These are phyloP conservation scores for Neoscytalidium dimidiatum DNA, from an alignment of 2,329 filamentous ascomycete genomes.

Conservation along the genomic window DNA sequence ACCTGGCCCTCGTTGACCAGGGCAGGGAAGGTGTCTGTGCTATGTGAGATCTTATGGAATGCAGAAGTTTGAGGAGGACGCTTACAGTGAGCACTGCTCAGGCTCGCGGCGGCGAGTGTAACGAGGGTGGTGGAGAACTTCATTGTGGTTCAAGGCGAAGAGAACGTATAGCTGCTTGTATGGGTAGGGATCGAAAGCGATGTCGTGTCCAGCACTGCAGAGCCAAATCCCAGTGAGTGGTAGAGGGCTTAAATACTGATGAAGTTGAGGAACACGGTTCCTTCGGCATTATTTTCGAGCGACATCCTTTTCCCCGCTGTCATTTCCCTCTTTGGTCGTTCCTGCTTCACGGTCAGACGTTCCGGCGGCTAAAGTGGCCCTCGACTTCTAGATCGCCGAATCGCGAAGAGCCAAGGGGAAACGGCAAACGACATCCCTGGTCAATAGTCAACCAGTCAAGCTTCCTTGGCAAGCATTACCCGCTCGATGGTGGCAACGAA, in stretches of 20 bases:
- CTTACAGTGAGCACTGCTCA: slow-evolving; percentile 19
- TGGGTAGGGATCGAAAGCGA: slow-evolving; percentile 1
- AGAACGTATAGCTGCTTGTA: not conserved
- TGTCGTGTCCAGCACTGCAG: slow-evolving; percentile 10
- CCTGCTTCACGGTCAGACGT: slow-evolving; percentile 4
- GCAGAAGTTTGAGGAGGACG: not conserved
- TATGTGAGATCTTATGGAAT: not conserved
- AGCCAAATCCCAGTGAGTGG: not conserved
- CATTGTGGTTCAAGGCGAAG: not conserved
- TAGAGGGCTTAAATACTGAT: not conserved
- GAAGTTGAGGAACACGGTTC: not conserved
- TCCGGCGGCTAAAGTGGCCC: slow-evolving; percentile 14
- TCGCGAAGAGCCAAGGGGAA: not conserved
- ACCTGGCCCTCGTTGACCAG: slow-evolving; percentile 27
- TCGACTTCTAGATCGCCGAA: not conserved
- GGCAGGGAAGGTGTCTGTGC: slow-evolving; percentile 30
- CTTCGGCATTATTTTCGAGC: not conserved
- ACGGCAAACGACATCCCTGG: not conserved
- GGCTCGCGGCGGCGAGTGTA: slow-evolving; percentile 4
- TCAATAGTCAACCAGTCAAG: not conserved
- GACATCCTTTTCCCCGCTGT: not conserved
- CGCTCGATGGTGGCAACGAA: not conserved
- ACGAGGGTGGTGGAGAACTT: slow-evolving; percentile 17
- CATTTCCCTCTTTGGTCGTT: not conserved
- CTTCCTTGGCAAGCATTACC: not conserved